These are phyloP conservation scores for Volvox africanus DNA, from an alignment of 139 green algal species.

Conservation along the genomic window DNA sequence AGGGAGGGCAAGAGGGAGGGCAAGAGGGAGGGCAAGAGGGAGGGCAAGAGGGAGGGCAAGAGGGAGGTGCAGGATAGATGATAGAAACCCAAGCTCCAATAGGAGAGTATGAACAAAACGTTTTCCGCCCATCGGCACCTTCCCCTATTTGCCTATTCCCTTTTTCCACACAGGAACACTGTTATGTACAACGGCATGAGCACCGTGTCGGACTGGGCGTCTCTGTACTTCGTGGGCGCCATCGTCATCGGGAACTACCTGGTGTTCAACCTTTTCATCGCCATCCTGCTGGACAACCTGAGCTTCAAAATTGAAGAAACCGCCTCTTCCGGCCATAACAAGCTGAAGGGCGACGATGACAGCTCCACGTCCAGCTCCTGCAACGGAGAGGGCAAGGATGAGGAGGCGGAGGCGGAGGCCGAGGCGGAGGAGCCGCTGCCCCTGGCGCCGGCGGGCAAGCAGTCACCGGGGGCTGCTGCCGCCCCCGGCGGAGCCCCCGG, in stretches of 20 bases:
- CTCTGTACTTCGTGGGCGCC: slow-evolving; percentile 71
- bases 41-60: not conserved
- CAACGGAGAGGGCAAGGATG: not conserved
- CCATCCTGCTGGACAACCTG: slow-evolving; percentile 78
- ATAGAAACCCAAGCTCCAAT: too few species aligned
- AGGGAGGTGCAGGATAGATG: too few species aligned
- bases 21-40: not conserved
- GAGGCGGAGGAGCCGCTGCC: not conserved
- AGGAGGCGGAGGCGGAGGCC: not conserved
- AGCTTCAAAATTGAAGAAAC: not conserved
- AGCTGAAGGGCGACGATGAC: too few species aligned
- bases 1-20: not conserved
- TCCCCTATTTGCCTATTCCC: too few species aligned
- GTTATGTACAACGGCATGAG: slow-evolving; percentile 37
- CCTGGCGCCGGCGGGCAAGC: not conserved
- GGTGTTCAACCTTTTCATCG: slow-evolving; percentile 87
- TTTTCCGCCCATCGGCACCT: too few species aligned
- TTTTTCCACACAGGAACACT: not conserved
- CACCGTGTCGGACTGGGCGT: slow-evolving; percentile 32
- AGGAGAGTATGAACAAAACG: too few species aligned
- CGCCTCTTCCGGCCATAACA: too few species aligned
- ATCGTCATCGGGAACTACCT: slow-evolving; percentile 82
- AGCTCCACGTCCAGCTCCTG: too few species aligned
- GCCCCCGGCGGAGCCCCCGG: too few species aligned
- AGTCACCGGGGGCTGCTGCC: not conserved